Percentiles rank a stretch among this genome's conserved stretches.
These are phyloP conservation scores for Tolypocladium sp. DNA, from an alignment of 2,329 filamentous ascomycete species.

Conservation along the genomic window DNA sequence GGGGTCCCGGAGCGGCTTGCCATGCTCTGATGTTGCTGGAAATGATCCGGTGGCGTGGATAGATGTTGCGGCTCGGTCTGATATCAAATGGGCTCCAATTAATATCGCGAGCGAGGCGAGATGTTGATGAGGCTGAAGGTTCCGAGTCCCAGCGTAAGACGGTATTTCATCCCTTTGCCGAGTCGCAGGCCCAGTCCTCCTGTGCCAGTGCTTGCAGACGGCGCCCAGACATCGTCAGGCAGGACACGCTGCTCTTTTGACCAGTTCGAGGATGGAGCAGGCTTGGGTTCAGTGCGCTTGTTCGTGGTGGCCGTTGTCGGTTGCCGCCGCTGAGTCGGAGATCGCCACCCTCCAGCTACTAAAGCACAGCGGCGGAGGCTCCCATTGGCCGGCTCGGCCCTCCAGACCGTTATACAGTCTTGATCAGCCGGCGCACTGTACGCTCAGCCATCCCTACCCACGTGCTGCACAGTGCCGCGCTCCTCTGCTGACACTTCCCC, in stretches of 20 bases:
- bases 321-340: constrained; percentile 13
- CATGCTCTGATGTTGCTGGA: not conserved
- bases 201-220: not conserved
- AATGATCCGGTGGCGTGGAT: not conserved
- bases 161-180: not conserved
- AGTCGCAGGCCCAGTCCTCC: not conserved
- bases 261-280: not conserved
- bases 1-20: constrained; percentile 3
- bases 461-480: not conserved
- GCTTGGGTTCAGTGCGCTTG: not conserved
- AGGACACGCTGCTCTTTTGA: not conserved
- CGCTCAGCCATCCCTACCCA: fast-evolving
- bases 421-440: not conserved
- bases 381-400: not conserved
- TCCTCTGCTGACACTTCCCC: not conserved
- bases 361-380: not conserved
- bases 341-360: constrained; percentile 19
- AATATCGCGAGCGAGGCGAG: not conserved
- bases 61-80: not conserved
- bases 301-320: not conserved
- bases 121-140: not conserved
- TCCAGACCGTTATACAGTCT: not conserved
- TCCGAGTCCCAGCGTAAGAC: not conserved
- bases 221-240: not conserved
- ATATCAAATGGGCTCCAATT: not conserved